Percentiles rank a stretch among this genome's conserved stretches.
Conservation (phyloP, 352 stramenopile genomes). For the Phytophthora pini region DNA sequence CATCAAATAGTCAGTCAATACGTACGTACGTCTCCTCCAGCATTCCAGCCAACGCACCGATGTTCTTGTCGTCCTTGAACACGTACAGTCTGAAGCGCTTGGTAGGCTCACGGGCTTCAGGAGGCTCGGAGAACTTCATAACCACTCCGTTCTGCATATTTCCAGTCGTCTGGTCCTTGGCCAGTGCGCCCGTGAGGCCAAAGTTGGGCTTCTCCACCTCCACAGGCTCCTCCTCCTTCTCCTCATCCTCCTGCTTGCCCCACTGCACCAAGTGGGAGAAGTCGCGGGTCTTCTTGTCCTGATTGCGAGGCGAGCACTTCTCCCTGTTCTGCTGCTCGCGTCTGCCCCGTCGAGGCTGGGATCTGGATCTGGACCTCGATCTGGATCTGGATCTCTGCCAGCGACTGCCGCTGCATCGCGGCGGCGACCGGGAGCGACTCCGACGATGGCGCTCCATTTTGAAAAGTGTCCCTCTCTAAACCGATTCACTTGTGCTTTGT, state of each 20-base stretch:
- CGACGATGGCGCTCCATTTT: conserved; percentile 16
- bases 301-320: conserved; percentile 19
- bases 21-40: conserved; percentile 22
- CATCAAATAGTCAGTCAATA: conserved; percentile 5
- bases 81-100: conserved; percentile 97
- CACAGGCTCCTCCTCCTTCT: conserved; percentile 60
- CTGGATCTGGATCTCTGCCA: conserved; percentile 22
- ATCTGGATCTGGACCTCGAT: conserved; percentile 24
- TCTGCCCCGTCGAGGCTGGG: conserved; percentile 5
- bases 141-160: conserved; percentile 97
- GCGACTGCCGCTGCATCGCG: conserved; percentile 18
- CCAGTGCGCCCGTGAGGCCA: conserved; percentile 95
- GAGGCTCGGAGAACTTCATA: conserved; percentile 98
- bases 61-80: conserved; percentile 92
- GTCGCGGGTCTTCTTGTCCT: conserved; percentile 58
- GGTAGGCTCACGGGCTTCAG: conserved; percentile 92
- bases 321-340: conserved; percentile 2
- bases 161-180: conserved; percentile 94
- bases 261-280: conserved; percentile 70
- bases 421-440: conserved; percentile 25
- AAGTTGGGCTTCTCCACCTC: conserved; percentile 97
- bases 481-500: conserved; percentile 28
- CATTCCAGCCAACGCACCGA: conserved; percentile 51
- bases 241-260: conserved; percentile 74
- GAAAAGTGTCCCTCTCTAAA: conserved; percentile 19